Conservation (phyloP, 1,284 basidiomycete genomes). For the Heterobasidion parviporum region DNA sequence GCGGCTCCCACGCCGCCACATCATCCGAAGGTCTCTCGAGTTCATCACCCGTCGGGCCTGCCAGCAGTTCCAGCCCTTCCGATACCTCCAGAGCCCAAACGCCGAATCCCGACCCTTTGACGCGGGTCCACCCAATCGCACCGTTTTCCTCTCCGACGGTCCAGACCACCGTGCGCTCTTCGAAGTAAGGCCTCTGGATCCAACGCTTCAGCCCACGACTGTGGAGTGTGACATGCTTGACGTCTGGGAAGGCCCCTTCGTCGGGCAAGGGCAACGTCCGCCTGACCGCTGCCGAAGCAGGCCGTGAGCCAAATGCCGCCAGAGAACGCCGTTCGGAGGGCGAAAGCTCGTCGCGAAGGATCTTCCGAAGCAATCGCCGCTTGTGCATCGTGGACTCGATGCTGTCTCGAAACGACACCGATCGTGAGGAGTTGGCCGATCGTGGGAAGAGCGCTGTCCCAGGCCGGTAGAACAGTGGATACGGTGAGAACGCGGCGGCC, state of each 20-base stretch:
- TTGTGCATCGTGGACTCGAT: conserved; percentile 42
- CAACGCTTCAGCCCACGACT: conserved; percentile 58
- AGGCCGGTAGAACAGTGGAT: conserved; percentile 42
- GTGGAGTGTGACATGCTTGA: conserved; percentile 28
- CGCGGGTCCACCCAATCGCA: conserved; percentile 26
- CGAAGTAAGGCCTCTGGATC: conserved; percentile 66
- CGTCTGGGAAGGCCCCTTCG: conserved; percentile 36
- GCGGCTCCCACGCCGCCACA: conserved; percentile 1
- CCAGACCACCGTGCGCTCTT: conserved; percentile 57
- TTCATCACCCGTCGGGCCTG: conserved; percentile 24
- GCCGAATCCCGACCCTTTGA: conserved; percentile 45
- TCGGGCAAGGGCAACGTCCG: conserved; percentile 27
- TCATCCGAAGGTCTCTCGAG: conserved; percentile 7
- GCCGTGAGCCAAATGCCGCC: conserved; percentile 35
- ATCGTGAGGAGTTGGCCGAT: conserved; percentile 39
- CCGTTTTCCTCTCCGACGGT: conserved; percentile 28
- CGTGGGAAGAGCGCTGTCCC: conserved; percentile 50
- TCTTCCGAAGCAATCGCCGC: conserved; percentile 37
- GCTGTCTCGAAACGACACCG: conserved; percentile 31
- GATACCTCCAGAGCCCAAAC: conserved; percentile 71
- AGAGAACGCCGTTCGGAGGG: conserved; percentile 40
- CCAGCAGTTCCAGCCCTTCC: conserved; percentile 51
- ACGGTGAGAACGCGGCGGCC: conserved; percentile 26
- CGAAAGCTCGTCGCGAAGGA: conserved; percentile 32
- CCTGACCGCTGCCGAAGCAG: conserved; percentile 20